These are phyloP conservation scores for Chaetomiaceae sp. DNA, from an alignment of 2,329 filamentous ascomycete genomes.

Conservation along the genomic window DNA sequence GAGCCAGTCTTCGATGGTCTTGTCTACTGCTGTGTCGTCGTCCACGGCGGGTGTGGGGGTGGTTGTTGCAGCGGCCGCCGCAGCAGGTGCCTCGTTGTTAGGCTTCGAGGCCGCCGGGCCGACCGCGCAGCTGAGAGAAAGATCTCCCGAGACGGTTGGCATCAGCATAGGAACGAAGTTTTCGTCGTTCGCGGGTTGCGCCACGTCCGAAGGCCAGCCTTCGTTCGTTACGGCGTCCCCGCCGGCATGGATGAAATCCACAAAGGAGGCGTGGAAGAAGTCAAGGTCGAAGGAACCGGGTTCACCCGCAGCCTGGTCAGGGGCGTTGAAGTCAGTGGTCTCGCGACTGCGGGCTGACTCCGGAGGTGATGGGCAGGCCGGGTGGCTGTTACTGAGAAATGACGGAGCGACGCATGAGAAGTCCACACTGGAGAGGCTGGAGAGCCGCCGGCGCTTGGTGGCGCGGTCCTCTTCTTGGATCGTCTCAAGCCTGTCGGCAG, in stretches of 20 bases:
- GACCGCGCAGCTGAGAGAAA: background rate
- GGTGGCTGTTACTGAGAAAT: slow-evolving; percentile 9
- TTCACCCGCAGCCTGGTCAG: background rate
- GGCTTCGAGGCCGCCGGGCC: background rate
- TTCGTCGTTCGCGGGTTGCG: background rate
- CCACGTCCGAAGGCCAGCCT: slow-evolving; percentile 1
- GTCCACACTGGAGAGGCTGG: slow-evolving; percentile 14
- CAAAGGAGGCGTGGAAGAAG: slow-evolving; percentile 18
- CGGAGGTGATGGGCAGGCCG: slow-evolving; percentile 7
- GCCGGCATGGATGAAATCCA: slow-evolving; percentile 17
- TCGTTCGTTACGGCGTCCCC: slow-evolving; percentile 4
- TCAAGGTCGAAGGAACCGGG: slow-evolving; percentile 16
- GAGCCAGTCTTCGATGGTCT: slow-evolving; percentile 28
- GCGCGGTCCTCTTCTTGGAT: slow-evolving; percentile 10
- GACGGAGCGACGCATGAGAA: slow-evolving; percentile 6
- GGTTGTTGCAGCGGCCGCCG: background rate
- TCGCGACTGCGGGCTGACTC: slow-evolving; percentile 5
- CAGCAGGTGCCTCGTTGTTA: background rate
- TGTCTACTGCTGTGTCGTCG: slow-evolving; percentile 15
- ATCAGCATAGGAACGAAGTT: background rate
- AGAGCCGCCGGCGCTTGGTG: slow-evolving; percentile 20
- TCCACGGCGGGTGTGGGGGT: background rate
- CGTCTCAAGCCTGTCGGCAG: background rate
- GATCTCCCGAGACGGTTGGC: background rate
- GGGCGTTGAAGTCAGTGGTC: background rate